A percentile compares a stretch with the other conserved stretches of the same genome.
Conservation (phyloP, 1,284 basidiomycete species). For the Chondrostereum purpureum region DNA sequence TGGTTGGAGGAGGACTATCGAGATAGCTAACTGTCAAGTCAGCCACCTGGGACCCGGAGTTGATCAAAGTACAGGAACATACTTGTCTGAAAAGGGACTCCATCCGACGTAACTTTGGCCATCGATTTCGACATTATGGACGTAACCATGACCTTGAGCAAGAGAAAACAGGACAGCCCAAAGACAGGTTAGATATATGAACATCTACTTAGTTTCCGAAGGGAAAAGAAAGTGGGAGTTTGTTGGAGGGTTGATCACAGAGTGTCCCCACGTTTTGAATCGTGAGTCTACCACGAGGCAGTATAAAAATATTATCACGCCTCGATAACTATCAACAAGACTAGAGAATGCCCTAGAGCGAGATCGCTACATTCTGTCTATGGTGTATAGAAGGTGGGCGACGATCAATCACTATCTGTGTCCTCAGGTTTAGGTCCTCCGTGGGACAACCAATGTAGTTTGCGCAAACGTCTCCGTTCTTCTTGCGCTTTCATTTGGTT, state of each 20-base stretch:
- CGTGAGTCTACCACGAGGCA: too few species aligned
- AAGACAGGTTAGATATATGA: too few species aligned
- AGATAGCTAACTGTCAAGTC: slow-evolving; percentile 19
- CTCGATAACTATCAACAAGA: too few species aligned
- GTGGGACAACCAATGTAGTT: slow-evolving; percentile 78
- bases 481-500: slow-evolving; percentile 88
- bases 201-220: too few species aligned
- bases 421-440: slow-evolving; percentile 80
- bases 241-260: too few species aligned
- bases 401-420: slow-evolving; percentile 54
- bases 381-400: slow-evolving; percentile 10
- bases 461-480: slow-evolving; percentile 73
- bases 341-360: neutral
- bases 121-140: slow-evolving; percentile 24
- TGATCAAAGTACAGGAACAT: slow-evolving; percentile 10
- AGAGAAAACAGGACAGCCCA: neutral
- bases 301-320: too few species aligned
- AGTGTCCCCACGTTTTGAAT: too few species aligned
- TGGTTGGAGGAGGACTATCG: slow-evolving; percentile 18
- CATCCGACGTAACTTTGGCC: slow-evolving; percentile 28
- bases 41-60: neutral
- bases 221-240: too few species aligned
- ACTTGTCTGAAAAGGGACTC: slow-evolving; percentile 33
- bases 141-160: slow-evolving; percentile 27
- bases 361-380: neutral